Percentiles rank a stretch among this genome's conserved stretches.
These are phyloP conservation scores for Lyophyllum decastes DNA, from an alignment of 768 basidiomycete genomes.

Conservation along the genomic window DNA sequence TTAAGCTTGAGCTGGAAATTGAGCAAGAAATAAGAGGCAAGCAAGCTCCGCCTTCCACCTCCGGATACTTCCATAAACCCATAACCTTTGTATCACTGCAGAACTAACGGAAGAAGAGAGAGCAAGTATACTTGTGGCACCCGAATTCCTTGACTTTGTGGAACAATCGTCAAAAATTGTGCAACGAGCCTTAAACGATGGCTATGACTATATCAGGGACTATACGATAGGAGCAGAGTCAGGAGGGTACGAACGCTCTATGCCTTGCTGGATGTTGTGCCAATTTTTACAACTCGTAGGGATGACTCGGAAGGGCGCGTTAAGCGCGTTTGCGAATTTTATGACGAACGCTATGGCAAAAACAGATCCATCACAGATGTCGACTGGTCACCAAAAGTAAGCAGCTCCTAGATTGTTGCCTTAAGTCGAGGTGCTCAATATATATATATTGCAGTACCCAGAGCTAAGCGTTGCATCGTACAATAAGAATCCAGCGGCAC, in stretches of 20 bases:
- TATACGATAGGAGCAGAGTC: slow-evolving; percentile 90
- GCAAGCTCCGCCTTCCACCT: not conserved
- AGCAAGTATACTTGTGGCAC: slow-evolving; percentile 76
- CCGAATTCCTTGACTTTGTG: slow-evolving; percentile 92
- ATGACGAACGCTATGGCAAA: slow-evolving; percentile 87
- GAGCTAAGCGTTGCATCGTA: slow-evolving; percentile 96
- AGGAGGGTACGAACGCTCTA: slow-evolving; percentile 60
- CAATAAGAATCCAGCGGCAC: slow-evolving; percentile 92
- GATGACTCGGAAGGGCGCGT: slow-evolving; percentile 92
- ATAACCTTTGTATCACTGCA: slow-evolving; percentile 24
- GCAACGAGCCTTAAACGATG: slow-evolving; percentile 91
- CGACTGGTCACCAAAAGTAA: slow-evolving; percentile 97
- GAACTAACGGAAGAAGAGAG: slow-evolving; percentile 90
- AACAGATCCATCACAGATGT: slow-evolving; percentile 95
- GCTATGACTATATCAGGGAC: slow-evolving; percentile 96
- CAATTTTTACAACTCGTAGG: slow-evolving; percentile 34
- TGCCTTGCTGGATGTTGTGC: not conserved
- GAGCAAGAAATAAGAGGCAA: slow-evolving; percentile 84
- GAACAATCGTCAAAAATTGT: slow-evolving; percentile 95
- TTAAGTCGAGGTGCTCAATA: not conserved
- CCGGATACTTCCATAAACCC: not conserved
- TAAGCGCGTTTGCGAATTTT: slow-evolving; percentile 93
- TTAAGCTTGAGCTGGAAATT: slow-evolving; percentile 82
- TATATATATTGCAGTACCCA: slow-evolving; percentile 65
- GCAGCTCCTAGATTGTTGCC: slow-evolving; percentile 2